Evolutionary conservation across 2,329 filamentous ascomycete species (phyloP), one percentile per base, ranked within the genome.

Genomic region (Chrysosporium queenslandicum): DNA sequence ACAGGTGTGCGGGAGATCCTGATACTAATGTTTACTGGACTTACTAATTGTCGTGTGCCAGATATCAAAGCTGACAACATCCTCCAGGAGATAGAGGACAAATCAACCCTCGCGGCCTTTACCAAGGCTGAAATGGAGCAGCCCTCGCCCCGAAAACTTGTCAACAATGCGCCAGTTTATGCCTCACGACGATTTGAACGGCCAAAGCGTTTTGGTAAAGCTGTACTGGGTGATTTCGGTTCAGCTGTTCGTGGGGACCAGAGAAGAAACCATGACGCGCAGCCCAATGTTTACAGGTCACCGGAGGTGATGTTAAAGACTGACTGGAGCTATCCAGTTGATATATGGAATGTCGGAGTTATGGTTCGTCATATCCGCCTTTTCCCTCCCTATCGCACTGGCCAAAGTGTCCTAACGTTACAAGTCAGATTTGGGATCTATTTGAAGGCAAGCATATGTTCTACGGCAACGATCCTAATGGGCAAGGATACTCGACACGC

Each of bases 311-410:
- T 77, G 25, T 56, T 78, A 3, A 61, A 68, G 58, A 62, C 63
- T 0, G 62, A 68, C 0, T 78, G 74, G 74, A 64, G 60, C 1
- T 74, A 72, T 49, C 58, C 65, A 9, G 61, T 77, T 23, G 75
- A 78, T 59, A 74, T 78, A 48, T 79, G 75, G 75, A 76, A 74
- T 53, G 63, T 69, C 2, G 75, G 73, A 0, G 68, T 66, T 46
- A 70, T 78, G 73, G 74, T 76, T 62, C 63, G 68, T 42, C 52
- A 16, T 50, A 37, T 39, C 14, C 37, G 41, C 36, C 16, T 21
- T 34, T 20, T 42, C 21, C 23, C 34, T 34, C 20, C 23, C 45
- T 14, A 27, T 49, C 23, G 27, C 34, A 18, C 21, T 39, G n/a
- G n/a, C n/a, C n/a, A n/a, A n/a, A n/a, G n/a, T n/a, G n/a, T n/a